phyloP scores from a whole-genome alignment of 2,329 filamentous ascomycete genomes.

The Rugonectria rugulosa region DNA sequence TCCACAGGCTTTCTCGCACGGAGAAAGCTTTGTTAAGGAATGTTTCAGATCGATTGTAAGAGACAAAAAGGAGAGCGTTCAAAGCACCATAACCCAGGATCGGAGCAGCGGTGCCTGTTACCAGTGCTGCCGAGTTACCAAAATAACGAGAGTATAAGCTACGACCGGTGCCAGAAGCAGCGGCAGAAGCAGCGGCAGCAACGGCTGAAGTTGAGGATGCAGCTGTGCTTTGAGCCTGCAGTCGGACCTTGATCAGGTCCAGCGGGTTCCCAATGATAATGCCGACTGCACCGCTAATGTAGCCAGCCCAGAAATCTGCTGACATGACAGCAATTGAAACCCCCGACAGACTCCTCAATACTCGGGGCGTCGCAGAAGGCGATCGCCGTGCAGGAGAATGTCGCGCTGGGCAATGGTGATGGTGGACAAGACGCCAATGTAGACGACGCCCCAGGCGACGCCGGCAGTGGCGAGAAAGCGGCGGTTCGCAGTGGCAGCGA shows the following conservation, averaged over 20 bases:
- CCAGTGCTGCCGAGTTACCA: conserved; percentile 47
- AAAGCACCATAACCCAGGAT: conserved; percentile 89
- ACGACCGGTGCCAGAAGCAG: conserved; percentile 5
- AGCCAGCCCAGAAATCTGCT: conserved; percentile 93
- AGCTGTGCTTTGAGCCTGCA: conserved; percentile 66
- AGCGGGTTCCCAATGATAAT: conserved; percentile 91
- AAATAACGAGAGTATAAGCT: conserved; percentile 26
- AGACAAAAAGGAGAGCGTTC: conserved; percentile 88
- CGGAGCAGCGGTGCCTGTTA: conserved; percentile 80
- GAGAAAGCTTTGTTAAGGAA: conserved; percentile 57
- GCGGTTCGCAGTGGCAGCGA: conserved; percentile 27
- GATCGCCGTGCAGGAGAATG: conserved; percentile 23
- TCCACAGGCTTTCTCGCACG: conserved; percentile 60
- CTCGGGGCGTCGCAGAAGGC: conserved; percentile 12
- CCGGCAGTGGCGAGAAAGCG: conserved; percentile 31
- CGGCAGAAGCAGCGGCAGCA: conserved; percentile 18
- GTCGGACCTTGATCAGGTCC: conserved; percentile 68
- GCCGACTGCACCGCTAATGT: conserved; percentile 83
- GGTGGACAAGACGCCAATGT: conserved; percentile 34
- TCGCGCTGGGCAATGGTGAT: conserved; percentile 34
- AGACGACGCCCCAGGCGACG: conserved; percentile 34
- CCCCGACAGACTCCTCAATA: conserved; percentile 5
- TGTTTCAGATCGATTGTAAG: conserved; percentile 84
- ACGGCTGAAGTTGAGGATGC: conserved; percentile 12
- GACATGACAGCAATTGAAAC: conserved; percentile 64